Base-by-base conservation (phyloP, 306 rosid species). In the Carpinus fangiana region DNA sequence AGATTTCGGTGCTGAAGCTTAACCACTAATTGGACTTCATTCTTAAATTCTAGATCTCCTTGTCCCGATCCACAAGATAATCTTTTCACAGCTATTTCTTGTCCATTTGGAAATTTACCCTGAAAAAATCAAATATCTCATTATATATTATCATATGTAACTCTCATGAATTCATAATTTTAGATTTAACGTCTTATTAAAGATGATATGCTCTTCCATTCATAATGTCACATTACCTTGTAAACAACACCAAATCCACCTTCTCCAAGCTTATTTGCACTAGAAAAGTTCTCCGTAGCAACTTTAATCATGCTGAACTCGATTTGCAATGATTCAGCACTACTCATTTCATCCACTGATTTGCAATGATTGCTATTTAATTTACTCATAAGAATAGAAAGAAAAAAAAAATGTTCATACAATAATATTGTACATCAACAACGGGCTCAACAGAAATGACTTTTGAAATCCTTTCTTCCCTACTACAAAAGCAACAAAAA, bases 211-310 rank as follows among this genome's bases (percentile, higher is more conserved):
- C 43, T 43, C 41, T 3, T 12, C 26, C 55, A 67, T 18, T 0
- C 2, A 65, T 12, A 2, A 36, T 3, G 21, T 18, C 5, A 36
- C 54, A 31, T 31, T 41, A 78, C 86, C 82, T 82, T 76, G 72
- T 70, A 86, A 55, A 83, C 81, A 3, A 36, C 72, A 8, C 85
- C 83, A 77, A 83, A 80, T 34, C 85, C 81, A 26, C 87, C 83
- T 50, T 74, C 20, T 13, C 86, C 86, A 31, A 85, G 4, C 43
- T 52, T 82, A 43, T 80, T 74, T 1, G 65, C 47, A 0, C 2
- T 23, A 11, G 83, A 86, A 50, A 86, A 80, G 7, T 52, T 66
- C 26, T 78, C 46, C 0, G 80, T 85, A 10, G 86, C 86, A 9
- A 54, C 43, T 43, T 77, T 64, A 23, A 77, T 77, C 23, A 47